phyloP scores from a whole-genome alignment of 202 grass and related monocot species.

The Brachypodium distachyon region DNA sequence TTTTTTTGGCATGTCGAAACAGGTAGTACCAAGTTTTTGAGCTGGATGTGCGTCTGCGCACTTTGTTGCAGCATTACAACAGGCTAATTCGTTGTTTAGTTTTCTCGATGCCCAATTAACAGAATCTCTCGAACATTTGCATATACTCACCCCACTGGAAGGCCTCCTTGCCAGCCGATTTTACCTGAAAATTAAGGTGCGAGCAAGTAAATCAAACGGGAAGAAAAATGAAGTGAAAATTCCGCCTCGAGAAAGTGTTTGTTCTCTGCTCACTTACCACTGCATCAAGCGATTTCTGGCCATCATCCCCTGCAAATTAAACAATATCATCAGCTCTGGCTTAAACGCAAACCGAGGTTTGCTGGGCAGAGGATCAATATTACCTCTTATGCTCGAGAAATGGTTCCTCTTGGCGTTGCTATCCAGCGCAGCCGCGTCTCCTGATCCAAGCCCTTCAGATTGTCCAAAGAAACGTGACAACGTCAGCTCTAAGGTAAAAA shows the following conservation, averaged over 20 bases:
- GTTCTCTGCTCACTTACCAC: constrained; percentile 22
- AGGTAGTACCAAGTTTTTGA: too few species aligned
- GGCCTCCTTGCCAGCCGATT: constrained; percentile 47
- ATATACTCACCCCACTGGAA: constrained; percentile 53
- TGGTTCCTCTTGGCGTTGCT: constrained; percentile 22
- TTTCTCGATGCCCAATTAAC: neutral
- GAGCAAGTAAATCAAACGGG: neutral
- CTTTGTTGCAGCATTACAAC: too few species aligned
- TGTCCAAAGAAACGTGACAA: neutral
- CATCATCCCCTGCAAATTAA: constrained; percentile 31
- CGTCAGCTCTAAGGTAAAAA: too few species aligned
- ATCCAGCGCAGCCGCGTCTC: constrained; percentile 24
- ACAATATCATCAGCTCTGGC: neutral
- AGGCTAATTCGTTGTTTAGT: too few species aligned
- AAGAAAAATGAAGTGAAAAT: neutral
- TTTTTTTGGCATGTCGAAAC: too few species aligned
- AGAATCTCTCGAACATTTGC: too few species aligned
- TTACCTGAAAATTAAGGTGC: constrained; percentile 12
- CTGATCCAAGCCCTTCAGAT: constrained; percentile 7
- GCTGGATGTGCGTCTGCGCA: too few species aligned
- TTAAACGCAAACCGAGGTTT: neutral
- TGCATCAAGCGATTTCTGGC: constrained; percentile 50
- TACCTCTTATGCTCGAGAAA: constrained; percentile 41
- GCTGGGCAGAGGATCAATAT: neutral
- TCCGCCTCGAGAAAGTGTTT: neutral